These are phyloP conservation scores for Amanita molliuscula DNA, from an alignment of 768 basidiomycete genomes.

Conservation along the genomic window DNA sequence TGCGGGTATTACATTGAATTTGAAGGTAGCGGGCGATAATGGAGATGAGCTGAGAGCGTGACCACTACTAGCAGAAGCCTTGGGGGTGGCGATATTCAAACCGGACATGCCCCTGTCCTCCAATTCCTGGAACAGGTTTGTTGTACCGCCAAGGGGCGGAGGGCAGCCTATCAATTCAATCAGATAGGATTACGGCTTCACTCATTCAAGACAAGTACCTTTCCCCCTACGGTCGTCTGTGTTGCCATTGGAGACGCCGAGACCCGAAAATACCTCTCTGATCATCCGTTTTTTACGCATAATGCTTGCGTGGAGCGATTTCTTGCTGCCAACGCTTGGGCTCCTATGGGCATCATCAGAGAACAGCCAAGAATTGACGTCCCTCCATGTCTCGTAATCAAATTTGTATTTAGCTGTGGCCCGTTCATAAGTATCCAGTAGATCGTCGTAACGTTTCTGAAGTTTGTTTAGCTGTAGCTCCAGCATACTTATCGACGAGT, in stretches of 20 bases:
- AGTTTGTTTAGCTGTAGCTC: slow-evolving; percentile 23
- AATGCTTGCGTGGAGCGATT: slow-evolving; percentile 12
- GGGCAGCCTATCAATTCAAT: background rate
- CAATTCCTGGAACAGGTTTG: slow-evolving; percentile 17
- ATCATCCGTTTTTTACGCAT: slow-evolving; percentile 15
- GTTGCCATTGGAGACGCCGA: slow-evolving; percentile 3
- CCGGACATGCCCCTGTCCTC: slow-evolving; percentile 11
- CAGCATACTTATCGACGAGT: slow-evolving; percentile 7
- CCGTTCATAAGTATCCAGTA: slow-evolving; percentile 32
- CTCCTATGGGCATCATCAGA: slow-evolving; percentile 19
- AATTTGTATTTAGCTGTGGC: slow-evolving; percentile 35
- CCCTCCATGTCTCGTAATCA: slow-evolving; percentile 45
- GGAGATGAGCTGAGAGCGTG: background rate
- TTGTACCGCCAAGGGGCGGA: slow-evolving; percentile 15
- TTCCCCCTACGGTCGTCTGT: background rate
- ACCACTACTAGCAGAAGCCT: background rate
- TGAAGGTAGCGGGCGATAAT: background rate
- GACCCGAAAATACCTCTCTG: slow-evolving; percentile 13
- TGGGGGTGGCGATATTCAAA: slow-evolving; percentile 7
- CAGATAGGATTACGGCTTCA: background rate
- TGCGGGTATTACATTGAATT: slow-evolving; percentile 5
- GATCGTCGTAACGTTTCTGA: slow-evolving; percentile 31
- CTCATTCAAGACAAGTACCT: background rate
- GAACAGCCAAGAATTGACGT: slow-evolving; percentile 33
- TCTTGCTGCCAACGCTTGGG: slow-evolving; percentile 18